Evolutionary conservation across 495 filamentous ascomycete species (phyloP), one percentile per base, ranked within the genome.

Genomic region (Lasiosphaeriaceae sp.): DNA sequence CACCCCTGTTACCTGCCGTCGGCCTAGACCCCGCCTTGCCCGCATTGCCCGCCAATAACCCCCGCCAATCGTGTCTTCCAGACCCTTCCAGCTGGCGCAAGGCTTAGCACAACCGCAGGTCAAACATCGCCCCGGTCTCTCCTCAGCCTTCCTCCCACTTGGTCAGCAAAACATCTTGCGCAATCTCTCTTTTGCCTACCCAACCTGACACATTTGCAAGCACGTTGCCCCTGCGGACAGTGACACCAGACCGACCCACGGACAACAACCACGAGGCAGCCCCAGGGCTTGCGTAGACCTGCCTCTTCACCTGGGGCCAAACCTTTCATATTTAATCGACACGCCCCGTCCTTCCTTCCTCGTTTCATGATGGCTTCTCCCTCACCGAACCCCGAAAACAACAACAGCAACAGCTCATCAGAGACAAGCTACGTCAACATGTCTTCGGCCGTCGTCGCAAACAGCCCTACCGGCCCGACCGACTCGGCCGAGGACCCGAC

Each of bases 401-500:
- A 73, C 22, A 29, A 52, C 39, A 69, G 71, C n/a, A 47, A 52
- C 21, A 49, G 35, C 46, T 16, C 44, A 16, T 52, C 60, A 56
- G 67, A 80, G 26, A 77, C 73, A 24, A 74, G 72, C 62, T 80
- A 77, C 74, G 59, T 77, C 65, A 69, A 74, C 46, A 79, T 79
- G 76, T 35, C 71, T 52, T 59, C 72, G 62, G 84, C 69, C 55
- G 69, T 70, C 67, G 85, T 86, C 73, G 79, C 86, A 63, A 51
- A 14, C 14, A 16, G 47, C 45, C 16, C 50, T 37, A 16, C 51
- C 17, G 34, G 73, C n/a, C n/a, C n/a, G n/a, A 31, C 66, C 88
- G 93, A 71, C 83, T 88, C 44, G 87, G 74, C 66, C 51, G 41
- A 53, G 0, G 90, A 96, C 74, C 83, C 90, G 37, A 86, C 87